phyloP scores from a whole-genome alignment of 495 filamentous ascomycete species.

The Penicillium riverlandense region DNA sequence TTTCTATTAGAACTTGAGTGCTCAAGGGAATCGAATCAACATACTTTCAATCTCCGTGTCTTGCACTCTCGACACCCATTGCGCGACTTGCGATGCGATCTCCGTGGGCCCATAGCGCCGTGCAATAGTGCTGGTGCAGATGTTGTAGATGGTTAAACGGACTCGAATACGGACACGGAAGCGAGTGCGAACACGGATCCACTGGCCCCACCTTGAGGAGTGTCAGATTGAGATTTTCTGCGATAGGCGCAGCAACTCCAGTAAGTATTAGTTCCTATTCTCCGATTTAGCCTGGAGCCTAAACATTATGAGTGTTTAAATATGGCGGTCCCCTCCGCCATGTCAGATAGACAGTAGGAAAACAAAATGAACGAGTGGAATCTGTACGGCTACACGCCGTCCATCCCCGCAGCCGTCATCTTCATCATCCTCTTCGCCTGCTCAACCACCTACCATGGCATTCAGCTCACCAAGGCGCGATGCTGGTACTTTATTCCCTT shows the following conservation, averaged over 20 bases:
- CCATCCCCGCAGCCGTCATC: conserved; percentile 12
- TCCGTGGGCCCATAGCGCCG: conserved; percentile 10
- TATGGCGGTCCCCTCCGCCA: neutral
- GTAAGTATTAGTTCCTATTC: too few relatives aligned
- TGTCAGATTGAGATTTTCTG: too few relatives aligned
- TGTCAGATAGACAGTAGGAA: neutral
- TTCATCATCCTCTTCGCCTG: conserved; percentile 14
- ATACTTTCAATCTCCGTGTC: conserved; percentile 15
- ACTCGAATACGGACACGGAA: conserved; percentile 1
- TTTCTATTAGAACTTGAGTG: neutral
- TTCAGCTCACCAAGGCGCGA: conserved; percentile 13
- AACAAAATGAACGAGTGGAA: conserved; percentile 9
- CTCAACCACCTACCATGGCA: conserved; percentile 9
- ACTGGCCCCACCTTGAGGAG: too few relatives aligned
- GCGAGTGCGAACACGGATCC: conserved; percentile 12
- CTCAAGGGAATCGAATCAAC: neutral
- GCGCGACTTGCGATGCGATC: conserved; percentile 19
- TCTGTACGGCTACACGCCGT: conserved; percentile 21
- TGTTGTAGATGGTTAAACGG: conserved; percentile 1
- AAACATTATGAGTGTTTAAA: neutral
- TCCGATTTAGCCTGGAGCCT: too few relatives aligned
- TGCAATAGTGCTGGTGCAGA: too few relatives aligned
- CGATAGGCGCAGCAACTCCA: too few relatives aligned
- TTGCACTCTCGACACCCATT: conserved; percentile 23
- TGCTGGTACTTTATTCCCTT: conserved; percentile 25